Conservation (phyloP, 768 basidiomycete genomes). For the Mycena rebaudengoi region DNA sequence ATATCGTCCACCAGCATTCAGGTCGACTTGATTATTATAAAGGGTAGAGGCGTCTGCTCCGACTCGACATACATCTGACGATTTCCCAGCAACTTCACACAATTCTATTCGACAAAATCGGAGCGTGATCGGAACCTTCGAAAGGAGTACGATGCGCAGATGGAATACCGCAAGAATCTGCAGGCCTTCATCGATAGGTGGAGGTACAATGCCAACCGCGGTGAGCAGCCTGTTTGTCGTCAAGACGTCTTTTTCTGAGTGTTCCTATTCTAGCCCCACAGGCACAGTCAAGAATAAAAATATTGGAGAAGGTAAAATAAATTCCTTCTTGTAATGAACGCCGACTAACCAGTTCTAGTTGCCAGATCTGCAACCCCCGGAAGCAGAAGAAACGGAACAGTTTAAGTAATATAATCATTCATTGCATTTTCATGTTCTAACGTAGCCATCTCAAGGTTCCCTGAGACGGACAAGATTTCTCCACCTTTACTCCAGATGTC, state of each 20-base stretch:
- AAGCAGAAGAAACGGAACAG: constrained; percentile 89
- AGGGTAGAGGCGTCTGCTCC: constrained; percentile 58
- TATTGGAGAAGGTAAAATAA: constrained; percentile 71
- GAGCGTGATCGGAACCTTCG: constrained; percentile 91
- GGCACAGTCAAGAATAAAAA: constrained; percentile 81
- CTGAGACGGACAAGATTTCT: constrained; percentile 96
- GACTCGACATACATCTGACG: not conserved
- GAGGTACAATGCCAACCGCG: constrained; percentile 97
- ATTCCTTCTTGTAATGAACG: not conserved
- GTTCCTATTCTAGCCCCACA: too few species aligned
- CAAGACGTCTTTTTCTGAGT: too few species aligned
- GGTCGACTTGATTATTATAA: constrained; percentile 96
- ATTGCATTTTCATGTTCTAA: not conserved
- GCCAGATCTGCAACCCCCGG: constrained; percentile 92
- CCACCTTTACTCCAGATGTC: constrained; percentile 94
- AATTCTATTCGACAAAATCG: constrained; percentile 98
- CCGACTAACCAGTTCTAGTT: constrained; percentile 55
- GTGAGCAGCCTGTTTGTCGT: too few species aligned
- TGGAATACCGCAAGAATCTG: constrained; percentile 93
- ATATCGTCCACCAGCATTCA: constrained; percentile 97
- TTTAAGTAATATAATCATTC: constrained; percentile 71
- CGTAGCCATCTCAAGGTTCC: constrained; percentile 65
- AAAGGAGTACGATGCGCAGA: constrained; percentile 96
- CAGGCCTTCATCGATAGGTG: constrained; percentile 99
- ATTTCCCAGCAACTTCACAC: constrained; percentile 84